A percentile compares a stretch with the other conserved stretches of the same genome.
These are phyloP conservation scores for Aspergillus sp. DNA, from an alignment of 2,329 filamentous ascomycete genomes.

Conservation along the genomic window DNA sequence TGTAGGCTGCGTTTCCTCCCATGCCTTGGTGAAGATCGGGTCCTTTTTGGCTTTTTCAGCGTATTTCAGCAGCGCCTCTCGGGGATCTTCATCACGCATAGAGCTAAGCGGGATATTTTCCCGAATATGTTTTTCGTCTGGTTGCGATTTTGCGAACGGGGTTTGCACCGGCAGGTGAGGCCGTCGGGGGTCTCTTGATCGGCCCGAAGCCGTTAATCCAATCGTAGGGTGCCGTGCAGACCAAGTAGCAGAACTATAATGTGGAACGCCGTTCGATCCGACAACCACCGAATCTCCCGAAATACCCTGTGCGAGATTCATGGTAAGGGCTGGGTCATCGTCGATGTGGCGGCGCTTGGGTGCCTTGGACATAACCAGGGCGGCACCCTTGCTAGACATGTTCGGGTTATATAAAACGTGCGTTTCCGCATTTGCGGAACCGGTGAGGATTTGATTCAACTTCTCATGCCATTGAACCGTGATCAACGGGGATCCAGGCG, in stretches of 20 bases:
- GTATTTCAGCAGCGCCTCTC: slow-evolving; percentile 92
- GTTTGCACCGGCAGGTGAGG: slow-evolving; percentile 84
- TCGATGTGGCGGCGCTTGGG: slow-evolving; percentile 95
- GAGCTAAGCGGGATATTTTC: slow-evolving; percentile 84
- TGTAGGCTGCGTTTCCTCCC: slow-evolving; percentile 86
- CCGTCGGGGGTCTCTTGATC: slow-evolving; percentile 73
- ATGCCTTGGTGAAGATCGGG: slow-evolving; percentile 91
- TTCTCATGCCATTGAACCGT: slow-evolving; percentile 89
- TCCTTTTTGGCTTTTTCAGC: slow-evolving; percentile 90
- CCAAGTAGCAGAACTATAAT: slow-evolving; percentile 66
- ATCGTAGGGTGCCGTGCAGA: slow-evolving; percentile 65
- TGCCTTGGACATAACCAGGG: slow-evolving; percentile 85
- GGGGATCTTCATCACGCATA: slow-evolving; percentile 94
- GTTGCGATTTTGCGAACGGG: slow-evolving; percentile 86
- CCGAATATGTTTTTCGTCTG: slow-evolving; percentile 84
- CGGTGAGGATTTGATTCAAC: slow-evolving; percentile 93
- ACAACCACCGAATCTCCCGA: slow-evolving; percentile 79
- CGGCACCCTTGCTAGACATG: slow-evolving; percentile 77
- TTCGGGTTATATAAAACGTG: slow-evolving; percentile 87
- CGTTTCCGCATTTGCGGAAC: slow-evolving; percentile 85
- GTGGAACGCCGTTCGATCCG: slow-evolving; percentile 68
- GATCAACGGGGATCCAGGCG: slow-evolving; percentile 77
- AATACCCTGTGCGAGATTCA: slow-evolving; percentile 76
- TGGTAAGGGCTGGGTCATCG: slow-evolving; percentile 84
- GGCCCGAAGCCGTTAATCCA: slow-evolving; percentile 75